These are phyloP conservation scores for Wickerhamiella musiphila DNA, from an alignment of 805 yeast genomes.

Conservation along the genomic window DNA sequence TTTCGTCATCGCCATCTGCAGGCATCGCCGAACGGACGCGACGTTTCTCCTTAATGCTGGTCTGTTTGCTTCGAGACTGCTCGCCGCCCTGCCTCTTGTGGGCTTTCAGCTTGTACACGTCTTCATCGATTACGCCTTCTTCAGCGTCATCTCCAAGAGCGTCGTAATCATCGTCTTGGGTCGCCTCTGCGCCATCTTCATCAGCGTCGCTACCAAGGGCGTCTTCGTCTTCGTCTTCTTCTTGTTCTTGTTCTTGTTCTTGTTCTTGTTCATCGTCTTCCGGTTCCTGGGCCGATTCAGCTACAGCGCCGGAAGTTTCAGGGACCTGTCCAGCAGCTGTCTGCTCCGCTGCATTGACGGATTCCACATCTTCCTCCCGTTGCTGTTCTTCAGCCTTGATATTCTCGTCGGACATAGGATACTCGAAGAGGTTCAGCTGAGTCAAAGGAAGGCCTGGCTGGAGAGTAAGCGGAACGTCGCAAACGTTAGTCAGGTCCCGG, in stretches of 20 bases:
- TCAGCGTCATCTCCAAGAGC: slow-evolving; percentile 19
- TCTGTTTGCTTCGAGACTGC: slow-evolving; percentile 7
- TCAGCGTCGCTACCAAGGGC: slow-evolving; percentile 13
- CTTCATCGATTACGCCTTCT: slow-evolving; percentile 22
- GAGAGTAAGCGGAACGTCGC: too few species aligned
- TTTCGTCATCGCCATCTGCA: too few species aligned
- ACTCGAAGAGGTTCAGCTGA: too few species aligned
- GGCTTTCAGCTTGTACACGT: slow-evolving; percentile 22
- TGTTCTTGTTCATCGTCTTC: slow-evolving; percentile 3
- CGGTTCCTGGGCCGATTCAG: neutral
- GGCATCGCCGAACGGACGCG: slow-evolving; percentile 8
- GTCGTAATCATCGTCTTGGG: slow-evolving; percentile 20
- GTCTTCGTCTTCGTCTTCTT: slow-evolving; percentile 6
- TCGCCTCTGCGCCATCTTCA: slow-evolving; percentile 7
- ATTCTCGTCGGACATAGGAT: too few species aligned
- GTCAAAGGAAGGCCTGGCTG: too few species aligned
- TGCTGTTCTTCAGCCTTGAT: too few species aligned
- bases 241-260: slow-evolving; percentile 3
- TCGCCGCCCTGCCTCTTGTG: slow-evolving; percentile 18
- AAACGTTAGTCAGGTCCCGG: too few species aligned
- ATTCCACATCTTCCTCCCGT: neutral
- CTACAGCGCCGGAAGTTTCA: neutral
- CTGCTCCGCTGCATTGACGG: neutral
- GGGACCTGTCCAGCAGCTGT: slow-evolving; percentile 1
- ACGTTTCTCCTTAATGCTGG: slow-evolving; percentile 6